A percentile compares a stretch with the other conserved stretches of the same genome.
phyloP scores from a whole-genome alignment of 495 filamentous ascomycete genomes.

The Aspergillus cristatus region DNA sequence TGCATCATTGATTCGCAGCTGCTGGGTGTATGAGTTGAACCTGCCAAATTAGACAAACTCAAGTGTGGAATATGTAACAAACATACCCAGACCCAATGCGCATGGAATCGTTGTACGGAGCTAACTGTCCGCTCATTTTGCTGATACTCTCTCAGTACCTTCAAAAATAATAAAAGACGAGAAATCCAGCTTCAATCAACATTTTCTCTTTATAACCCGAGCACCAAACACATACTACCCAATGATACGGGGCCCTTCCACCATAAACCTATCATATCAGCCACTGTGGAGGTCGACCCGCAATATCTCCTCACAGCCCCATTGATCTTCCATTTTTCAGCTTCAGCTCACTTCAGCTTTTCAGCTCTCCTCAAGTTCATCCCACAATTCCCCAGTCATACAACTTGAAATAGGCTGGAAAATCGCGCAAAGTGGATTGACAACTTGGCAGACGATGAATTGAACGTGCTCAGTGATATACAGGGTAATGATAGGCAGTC shows the following conservation, averaged over 20 bases:
- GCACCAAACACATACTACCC: no score
- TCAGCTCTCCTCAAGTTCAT: background rate
- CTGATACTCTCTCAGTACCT: no score
- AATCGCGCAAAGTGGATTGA: background rate
- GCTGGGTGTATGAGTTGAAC: background rate
- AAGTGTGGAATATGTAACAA: background rate
- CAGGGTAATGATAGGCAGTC: background rate
- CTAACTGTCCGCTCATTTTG: background rate
- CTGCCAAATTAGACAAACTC: background rate
- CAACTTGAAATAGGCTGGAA: no score
- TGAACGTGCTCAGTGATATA: background rate
- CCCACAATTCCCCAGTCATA: background rate
- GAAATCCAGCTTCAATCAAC: no score
- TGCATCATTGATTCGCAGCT: background rate
- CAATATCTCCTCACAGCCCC: background rate
- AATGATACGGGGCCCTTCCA: no score
- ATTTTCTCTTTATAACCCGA: no score
- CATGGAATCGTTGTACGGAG: background rate
- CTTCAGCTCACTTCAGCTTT: background rate
- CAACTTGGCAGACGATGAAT: background rate
- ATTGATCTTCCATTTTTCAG: no score
- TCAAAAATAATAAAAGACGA: no score
- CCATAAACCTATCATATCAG: no score
- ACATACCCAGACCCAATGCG: background rate
- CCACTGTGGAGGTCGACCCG: background rate